Base-by-base conservation (phyloP, 75 land plant genomes). In the Selaginella moellendorffii region DNA sequence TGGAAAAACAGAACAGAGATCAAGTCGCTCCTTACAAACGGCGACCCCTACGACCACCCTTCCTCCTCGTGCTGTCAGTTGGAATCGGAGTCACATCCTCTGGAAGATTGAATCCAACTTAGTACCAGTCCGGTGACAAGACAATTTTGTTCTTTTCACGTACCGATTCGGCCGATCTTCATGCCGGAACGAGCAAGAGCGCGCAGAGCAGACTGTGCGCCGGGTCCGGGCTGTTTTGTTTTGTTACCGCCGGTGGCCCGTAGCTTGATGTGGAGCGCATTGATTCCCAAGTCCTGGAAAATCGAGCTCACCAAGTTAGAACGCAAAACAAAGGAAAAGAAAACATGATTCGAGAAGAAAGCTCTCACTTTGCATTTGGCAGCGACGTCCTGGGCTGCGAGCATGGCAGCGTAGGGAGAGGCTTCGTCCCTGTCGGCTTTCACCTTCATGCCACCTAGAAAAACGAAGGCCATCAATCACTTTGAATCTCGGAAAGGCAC, bases 371-470 rank as follows among this genome's bases (percentile, higher is more conserved):
- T 88, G 90, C 95, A 88, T 65, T 81, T 68, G 36, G 68, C 72
- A 17, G 95, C 71, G 52, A 88, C 95, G 77, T 88, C 95, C 56
- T 88, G 95, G 26, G 95, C 95, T 26, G 95, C 95, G 77, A 88
- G 95, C 95, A 88, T 88, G 30, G 95, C 95, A 54, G 95, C 95
- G 73, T 88, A 88, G 0, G 95, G 95, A 0, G 95, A 88, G 1
- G 95, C 78, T 62, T 88, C 95, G 75, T 88, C 95, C 52, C 95
- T 74, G 26, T 83, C 86, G 63, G 90, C 82, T 61, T 79, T 79
- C 28, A 81, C 82, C 64, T 85, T 88, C 95, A 88, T 88, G 2
- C 90, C 86, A 73, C 90, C 88, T 87, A 36, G 5, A 5, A 36
- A 36, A 36, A 9, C 5, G n/a, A 56, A 56, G n/a, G n/a, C n/a